These are phyloP conservation scores for Coemansia sp. DNA, from an alignment of 192 early-diverging fungal species.

Conservation along the genomic window DNA sequence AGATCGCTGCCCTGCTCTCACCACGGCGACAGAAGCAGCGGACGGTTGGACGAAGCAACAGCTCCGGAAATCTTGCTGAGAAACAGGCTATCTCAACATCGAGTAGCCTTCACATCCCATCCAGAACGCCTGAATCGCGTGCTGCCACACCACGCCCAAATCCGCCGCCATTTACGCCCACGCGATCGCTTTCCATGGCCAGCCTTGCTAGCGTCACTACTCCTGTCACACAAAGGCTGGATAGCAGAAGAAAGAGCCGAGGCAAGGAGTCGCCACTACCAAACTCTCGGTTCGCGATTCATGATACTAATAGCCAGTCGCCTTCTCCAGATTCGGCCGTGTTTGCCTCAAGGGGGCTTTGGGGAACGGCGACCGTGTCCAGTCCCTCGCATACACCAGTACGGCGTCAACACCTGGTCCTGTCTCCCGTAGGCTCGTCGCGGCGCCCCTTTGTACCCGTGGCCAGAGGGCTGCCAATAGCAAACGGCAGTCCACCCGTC, in stretches of 20 bases:
- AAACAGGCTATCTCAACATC: not conserved
- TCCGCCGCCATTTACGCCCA: not conserved
- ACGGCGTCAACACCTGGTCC: constrained; percentile 9
- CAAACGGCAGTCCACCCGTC: not conserved
- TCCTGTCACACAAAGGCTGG: not conserved
- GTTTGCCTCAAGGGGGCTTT: constrained; percentile 1
- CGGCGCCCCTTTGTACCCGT: not conserved
- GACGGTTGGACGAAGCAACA: not conserved
- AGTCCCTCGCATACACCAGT: constrained; percentile 21
- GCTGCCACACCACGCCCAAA: constrained; percentile 11
- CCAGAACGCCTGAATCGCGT: constrained; percentile 36
- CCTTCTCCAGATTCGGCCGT: not conserved
- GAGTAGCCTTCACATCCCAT: constrained; percentile 17
- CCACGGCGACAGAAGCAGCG: constrained; percentile 14
- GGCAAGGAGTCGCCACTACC: not conserved
- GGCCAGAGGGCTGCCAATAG: not conserved
- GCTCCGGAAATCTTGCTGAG: not conserved
- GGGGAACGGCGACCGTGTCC: not conserved
- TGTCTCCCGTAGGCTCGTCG: not conserved
- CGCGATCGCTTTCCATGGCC: not conserved
- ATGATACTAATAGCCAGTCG: not conserved
- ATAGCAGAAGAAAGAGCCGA: not conserved
- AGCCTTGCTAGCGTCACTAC: not conserved
- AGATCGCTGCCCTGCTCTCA: constrained; percentile 42
- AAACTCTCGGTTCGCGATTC: not conserved